Base-by-base conservation (phyloP, 2,329 filamentous ascomycete species). In the Talaromyces sp. region DNA sequence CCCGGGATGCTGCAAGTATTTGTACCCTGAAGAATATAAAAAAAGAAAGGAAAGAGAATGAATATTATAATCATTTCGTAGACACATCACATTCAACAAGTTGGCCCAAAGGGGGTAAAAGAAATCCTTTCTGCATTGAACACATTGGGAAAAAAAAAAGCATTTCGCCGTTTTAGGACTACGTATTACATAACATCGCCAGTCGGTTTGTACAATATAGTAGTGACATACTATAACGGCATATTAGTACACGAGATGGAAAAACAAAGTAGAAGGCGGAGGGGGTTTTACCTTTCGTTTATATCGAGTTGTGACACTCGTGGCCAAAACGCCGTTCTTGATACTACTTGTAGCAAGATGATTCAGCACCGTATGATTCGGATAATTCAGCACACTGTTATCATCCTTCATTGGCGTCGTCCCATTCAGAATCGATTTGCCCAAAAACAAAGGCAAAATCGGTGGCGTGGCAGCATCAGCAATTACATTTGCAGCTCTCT, bases 311-410 rank as follows among this genome's bases (percentile, higher is more conserved):
- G 94, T 99, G 13, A 91, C 93, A 68, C 92, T 97, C 5, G 96
- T 95, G 35, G 94, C 94, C 63, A 99, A 80, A 25, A 97, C 89
- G 62, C 93, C 92, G 65, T 96, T 91, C 78, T 96, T 97, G 74
- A 99, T 99, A 73, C 92, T 97, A 74, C 93, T 97, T 2, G 94
- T 99, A 51, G 93, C 93, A 65, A 99, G 79, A 73, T 99, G 94
- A 65, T 99, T 99, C 62, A 99, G 78, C 33, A 97, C 91, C 0
- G 94, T 97, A 69, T 99, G 93, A 68, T 97, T 99, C 13, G 94
- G 94, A 83, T 97, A 93, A 65, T 91, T 94, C 63, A 99, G 78
- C 61, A 99, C 94, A 75, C 92, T 97, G 73, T 93, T 96, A 75
- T 99, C 94, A 71, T 99, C 94, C 78, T 97, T 97, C 81, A 96